Percentiles rank a stretch among this genome's conserved stretches.
phyloP scores from a whole-genome alignment of 129 eudicot species.

The Deinandra increscens region DNA sequence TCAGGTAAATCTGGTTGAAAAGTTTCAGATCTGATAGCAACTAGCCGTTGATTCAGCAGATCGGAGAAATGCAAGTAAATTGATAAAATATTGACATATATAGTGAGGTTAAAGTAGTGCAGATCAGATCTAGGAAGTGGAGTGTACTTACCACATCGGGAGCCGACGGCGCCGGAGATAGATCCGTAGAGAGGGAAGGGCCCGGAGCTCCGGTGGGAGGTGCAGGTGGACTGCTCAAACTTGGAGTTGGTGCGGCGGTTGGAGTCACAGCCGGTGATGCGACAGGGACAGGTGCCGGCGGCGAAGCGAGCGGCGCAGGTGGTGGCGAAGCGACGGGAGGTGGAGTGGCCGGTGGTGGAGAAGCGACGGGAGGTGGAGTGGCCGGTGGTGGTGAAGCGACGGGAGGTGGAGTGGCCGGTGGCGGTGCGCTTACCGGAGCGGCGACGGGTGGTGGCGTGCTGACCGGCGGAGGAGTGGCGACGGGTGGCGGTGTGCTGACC shows the following conservation, averaged over 20 bases:
- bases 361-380: conserved; percentile 35
- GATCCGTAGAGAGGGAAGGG: conserved; percentile 36
- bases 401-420: conserved; percentile 43
- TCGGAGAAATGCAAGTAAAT: not conserved
- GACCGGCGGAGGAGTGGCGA: conserved; percentile 8
- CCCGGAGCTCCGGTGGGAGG: conserved; percentile 66
- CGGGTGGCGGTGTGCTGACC: conserved; percentile 35
- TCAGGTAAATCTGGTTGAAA: not conserved
- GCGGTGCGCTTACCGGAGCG: conserved; percentile 38
- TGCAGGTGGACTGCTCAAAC: conserved; percentile 49
- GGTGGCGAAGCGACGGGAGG: too few species aligned
- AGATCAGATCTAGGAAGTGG: conserved; percentile 26
- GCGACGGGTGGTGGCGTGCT: conserved; percentile 31
- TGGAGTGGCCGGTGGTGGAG: too few species aligned
- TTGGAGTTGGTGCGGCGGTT: conserved; percentile 39
- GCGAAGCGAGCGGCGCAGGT: conserved; percentile 32
- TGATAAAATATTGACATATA: too few species aligned
- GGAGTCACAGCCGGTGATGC: not conserved
- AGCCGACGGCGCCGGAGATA: conserved; percentile 60
- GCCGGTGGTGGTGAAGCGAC: conserved; percentile 32
- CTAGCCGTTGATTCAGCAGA: not conserved
- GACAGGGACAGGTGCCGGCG: conserved; percentile 34
- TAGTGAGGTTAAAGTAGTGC: too few species aligned
- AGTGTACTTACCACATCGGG: conserved; percentile 46
- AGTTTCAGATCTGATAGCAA: conserved; percentile 27